Conservation (phyloP, 2,329 filamentous ascomycete species). For the Penicillium glabrum region DNA sequence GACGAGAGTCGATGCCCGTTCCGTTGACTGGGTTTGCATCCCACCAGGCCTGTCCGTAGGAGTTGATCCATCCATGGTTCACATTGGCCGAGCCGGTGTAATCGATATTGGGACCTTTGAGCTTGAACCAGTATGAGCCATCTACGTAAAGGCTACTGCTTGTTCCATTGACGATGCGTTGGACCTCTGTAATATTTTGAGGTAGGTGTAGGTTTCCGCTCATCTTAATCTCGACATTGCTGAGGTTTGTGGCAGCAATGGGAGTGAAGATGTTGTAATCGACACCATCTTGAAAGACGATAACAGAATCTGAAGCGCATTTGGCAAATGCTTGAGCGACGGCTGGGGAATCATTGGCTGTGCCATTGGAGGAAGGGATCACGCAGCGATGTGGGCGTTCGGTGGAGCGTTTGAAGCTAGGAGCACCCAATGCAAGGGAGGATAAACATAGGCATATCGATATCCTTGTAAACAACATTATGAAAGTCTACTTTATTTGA, state of each 20-base stretch:
- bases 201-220: slow-evolving; percentile 47
- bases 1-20: slow-evolving; percentile 40
- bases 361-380: slow-evolving; percentile 36
- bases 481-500: neutral
- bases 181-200: slow-evolving; percentile 40
- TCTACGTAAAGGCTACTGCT: slow-evolving; percentile 28
- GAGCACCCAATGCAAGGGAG: slow-evolving; percentile 5
- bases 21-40: slow-evolving; percentile 42
- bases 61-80: slow-evolving; percentile 47
- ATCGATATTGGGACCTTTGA: slow-evolving; percentile 27
- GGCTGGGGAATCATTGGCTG: slow-evolving; percentile 42
- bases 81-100: slow-evolving; percentile 36
- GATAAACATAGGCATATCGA: neutral
- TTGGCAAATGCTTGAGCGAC: slow-evolving; percentile 37
- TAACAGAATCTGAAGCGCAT: slow-evolving; percentile 33
- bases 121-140: slow-evolving; percentile 39
- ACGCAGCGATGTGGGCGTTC: slow-evolving; percentile 17
- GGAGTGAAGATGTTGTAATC: slow-evolving; percentile 47
- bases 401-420: neutral
- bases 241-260: slow-evolving; percentile 41
- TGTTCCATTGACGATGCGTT: slow-evolving; percentile 35
- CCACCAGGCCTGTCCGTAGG: slow-evolving; percentile 49
- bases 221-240: slow-evolving; percentile 45
- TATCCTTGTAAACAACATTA: slow-evolving; percentile 1
- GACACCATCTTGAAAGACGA: slow-evolving; percentile 41